Evolutionary conservation across 768 basidiomycete species (phyloP), one percentile per base, ranked within the genome.

Genomic region (Gloeopeniophorella convolvens): DNA sequence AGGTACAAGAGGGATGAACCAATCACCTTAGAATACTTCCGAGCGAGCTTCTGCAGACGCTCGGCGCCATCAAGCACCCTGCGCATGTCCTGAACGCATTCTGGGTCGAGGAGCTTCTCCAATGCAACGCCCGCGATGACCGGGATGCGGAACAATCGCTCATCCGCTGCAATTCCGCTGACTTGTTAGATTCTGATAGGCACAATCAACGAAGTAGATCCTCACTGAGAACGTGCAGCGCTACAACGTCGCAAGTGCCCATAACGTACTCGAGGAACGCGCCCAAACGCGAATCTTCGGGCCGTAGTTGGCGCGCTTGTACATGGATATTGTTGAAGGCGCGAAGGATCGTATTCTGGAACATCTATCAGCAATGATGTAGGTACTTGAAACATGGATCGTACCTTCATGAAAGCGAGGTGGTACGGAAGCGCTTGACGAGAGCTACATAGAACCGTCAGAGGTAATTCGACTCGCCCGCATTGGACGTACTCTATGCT

Each of bases 331-430:
- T 51, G 40, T 55, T 55, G 26, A 55, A 18, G n/a, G 37, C 50
- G 28, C 54, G 54, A 44, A 55, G 34, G n/a, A 55, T 45, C 23
- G 54, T 55, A 20, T 55, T 53, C 54, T 55, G 51, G n/a, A 13
- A 3, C n/a, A 21, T 10, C 4, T 3, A 24, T 51, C 16, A 51
- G 53, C 10, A 34, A 23, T 21, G 2, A 41, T 30, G 20, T 4
- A 35, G 37, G 16, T 13, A 3, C 10, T 10, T 10, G 27, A 5
- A 16, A 13, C 4, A 13, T 20, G 15, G 31, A 44, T n/a, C 36
- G 15, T 28, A 55, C 54, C 44, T 55, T 55, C 43, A 55, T 55
- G 30, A 55, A 55, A 10, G 54, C 43, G 23, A 55, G 26, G 16
- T 55, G 49, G 32, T 55, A 53, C 16, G 12, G 50, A 41, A 55